phyloP scores from a whole-genome alignment of 2,329 filamentous ascomycete species.

The Monilinia vaccinii-corymbosi region DNA sequence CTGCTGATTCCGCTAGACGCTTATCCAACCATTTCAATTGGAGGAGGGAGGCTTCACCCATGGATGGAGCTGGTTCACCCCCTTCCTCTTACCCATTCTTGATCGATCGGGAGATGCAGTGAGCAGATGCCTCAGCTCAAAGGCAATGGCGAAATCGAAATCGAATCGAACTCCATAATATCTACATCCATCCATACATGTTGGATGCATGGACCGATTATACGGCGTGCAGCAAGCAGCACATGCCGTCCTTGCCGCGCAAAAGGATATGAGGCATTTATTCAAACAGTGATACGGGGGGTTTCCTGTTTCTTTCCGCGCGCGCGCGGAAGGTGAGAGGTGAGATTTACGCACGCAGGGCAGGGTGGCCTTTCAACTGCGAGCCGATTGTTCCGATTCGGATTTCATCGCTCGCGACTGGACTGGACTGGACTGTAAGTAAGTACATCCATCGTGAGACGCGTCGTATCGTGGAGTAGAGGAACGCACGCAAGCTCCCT shows the following conservation, averaged over 20 bases:
- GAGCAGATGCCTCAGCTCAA: not conserved
- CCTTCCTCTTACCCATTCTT: no score
- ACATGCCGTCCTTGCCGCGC: not conserved
- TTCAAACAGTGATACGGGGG: not conserved
- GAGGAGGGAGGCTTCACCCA: no score
- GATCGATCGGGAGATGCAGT: no score
- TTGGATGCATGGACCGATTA: not conserved
- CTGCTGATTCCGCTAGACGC: no score
- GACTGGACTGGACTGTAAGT: no score
- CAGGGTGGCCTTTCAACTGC: not conserved
- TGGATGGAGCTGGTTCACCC: no score
- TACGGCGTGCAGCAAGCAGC: no score
- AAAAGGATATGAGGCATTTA: slow-evolving; percentile 2
- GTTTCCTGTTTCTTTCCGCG: not conserved
- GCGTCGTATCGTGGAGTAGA: not conserved
- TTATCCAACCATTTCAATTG: not conserved
- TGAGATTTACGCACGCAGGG: no score
- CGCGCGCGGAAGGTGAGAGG: no score
- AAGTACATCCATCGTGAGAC: no score
- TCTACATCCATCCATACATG: not conserved
- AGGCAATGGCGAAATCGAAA: no score
- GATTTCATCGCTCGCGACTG: not conserved
- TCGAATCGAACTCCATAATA: slow-evolving; percentile 1
- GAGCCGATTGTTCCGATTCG: slow-evolving; percentile 1
- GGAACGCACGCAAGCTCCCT: not conserved